phyloP scores from a whole-genome alignment of 352 stramenopile genomes.

The Globisporangium radiosum region DNA sequence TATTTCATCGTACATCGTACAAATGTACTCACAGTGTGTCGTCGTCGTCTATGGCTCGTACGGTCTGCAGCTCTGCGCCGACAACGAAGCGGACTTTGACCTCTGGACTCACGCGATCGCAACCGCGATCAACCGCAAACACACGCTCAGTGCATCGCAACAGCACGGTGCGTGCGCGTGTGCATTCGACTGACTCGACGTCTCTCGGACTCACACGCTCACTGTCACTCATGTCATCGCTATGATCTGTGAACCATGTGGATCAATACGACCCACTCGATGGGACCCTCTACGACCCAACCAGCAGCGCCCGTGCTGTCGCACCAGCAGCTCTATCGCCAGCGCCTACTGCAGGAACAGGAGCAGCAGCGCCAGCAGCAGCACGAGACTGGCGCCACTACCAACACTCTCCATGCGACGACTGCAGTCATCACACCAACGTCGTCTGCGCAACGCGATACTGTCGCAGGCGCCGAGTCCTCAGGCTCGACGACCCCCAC shows the following conservation, averaged over 20 bases:
- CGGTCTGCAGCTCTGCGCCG: conserved; percentile 45
- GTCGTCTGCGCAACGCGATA: not conserved
- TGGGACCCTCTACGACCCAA: not conserved
- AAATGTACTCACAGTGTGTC: not conserved
- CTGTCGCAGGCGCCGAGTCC: not conserved
- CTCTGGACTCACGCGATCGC: conserved; percentile 74
- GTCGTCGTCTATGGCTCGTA: too few species aligned
- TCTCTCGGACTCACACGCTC: too few species aligned
- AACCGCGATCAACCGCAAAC: conserved; percentile 71
- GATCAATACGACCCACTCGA: too few species aligned
- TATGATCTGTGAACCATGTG: not conserved
- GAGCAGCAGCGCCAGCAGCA: conserved; percentile 18
- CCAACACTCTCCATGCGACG: not conserved
- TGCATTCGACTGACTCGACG: not conserved
- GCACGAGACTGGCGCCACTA: not conserved
- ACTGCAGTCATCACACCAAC: conserved; percentile 13
- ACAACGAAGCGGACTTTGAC: conserved; percentile 72
- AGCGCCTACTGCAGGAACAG: conserved; percentile 54
- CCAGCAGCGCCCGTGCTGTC: conserved; percentile 31
- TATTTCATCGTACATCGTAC: too few species aligned
- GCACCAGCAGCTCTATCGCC: conserved; percentile 75
- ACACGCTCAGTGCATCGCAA: conserved; percentile 22
- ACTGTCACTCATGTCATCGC: not conserved
- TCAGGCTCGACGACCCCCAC: not conserved
- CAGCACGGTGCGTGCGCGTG: not conserved